These are phyloP conservation scores for Macroventuria anomochaeta DNA, from an alignment of 2,329 filamentous ascomycete species.

Conservation along the genomic window DNA sequence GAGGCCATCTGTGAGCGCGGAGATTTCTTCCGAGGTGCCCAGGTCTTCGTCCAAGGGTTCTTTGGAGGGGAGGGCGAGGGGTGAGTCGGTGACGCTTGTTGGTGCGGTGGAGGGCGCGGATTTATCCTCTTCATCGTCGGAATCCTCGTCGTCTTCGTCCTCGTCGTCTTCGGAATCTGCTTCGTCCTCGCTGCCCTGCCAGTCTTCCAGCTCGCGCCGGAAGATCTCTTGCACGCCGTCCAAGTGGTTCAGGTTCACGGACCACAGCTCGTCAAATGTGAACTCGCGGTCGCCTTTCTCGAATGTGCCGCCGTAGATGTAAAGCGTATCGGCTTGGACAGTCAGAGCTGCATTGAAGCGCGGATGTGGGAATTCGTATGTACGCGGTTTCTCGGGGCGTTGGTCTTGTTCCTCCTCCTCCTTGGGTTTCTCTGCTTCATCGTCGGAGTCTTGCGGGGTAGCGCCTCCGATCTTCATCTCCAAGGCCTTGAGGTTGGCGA, in stretches of 20 bases:
- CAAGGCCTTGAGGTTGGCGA: constrained; percentile 84
- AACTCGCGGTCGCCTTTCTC: constrained; percentile 95
- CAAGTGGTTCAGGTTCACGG: constrained; percentile 91
- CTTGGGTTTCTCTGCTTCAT: constrained; percentile 38
- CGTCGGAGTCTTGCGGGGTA: constrained; percentile 47
- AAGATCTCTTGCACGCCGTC: constrained; percentile 94
- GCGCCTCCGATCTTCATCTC: constrained; percentile 74
- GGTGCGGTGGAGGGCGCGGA: constrained; percentile 59
- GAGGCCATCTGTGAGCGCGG: constrained; percentile 69
- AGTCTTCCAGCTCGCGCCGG: constrained; percentile 82
- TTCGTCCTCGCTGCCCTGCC: constrained; percentile 65
- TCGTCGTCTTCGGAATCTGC: constrained; percentile 57
- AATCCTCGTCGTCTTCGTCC: constrained; percentile 33
- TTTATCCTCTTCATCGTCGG: constrained; percentile 49
- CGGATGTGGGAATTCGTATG: constrained; percentile 85
- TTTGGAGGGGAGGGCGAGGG: constrained; percentile 24
- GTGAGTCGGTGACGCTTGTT: constrained; percentile 51
- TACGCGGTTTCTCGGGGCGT: constrained; percentile 60
- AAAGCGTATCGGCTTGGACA: constrained; percentile 90
- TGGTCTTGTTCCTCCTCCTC: constrained; percentile 59
- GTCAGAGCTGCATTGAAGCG: constrained; percentile 91
- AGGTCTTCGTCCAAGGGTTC: constrained; percentile 47
- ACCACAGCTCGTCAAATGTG: constrained; percentile 94
- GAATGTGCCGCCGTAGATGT: constrained; percentile 93
- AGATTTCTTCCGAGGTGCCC: constrained; percentile 60